A percentile compares a stretch with the other conserved stretches of the same genome.
Conservation (phyloP, 768 basidiomycete species). For the Termitomyces sp. region DNA sequence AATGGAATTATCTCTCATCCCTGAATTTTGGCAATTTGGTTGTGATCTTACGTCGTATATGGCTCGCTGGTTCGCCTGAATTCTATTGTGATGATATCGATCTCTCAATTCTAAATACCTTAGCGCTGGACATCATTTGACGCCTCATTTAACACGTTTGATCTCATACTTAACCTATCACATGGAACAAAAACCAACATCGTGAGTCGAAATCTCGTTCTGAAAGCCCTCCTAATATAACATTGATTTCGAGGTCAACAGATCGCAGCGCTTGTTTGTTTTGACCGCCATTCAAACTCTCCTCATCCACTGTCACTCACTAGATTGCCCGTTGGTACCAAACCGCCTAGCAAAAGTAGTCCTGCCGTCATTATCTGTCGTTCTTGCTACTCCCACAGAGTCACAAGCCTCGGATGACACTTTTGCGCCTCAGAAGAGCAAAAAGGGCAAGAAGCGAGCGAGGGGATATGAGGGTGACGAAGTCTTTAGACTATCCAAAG, state of each 20-base stretch:
- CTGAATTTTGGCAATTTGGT: slow-evolving; percentile 47
- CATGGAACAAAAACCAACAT: slow-evolving; percentile 48
- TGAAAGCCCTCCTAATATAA: not conserved
- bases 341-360: slow-evolving; percentile 53
- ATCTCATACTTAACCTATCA: slow-evolving; percentile 49
- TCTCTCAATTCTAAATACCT: not conserved
- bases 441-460: slow-evolving; percentile 63
- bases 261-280: slow-evolving; percentile 33
- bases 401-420: slow-evolving; percentile 17
- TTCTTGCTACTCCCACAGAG: slow-evolving; percentile 39
- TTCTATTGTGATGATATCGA: not conserved
- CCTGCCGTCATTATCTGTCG: slow-evolving; percentile 39
- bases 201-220: slow-evolving; percentile 31
- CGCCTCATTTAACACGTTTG: slow-evolving; percentile 51
- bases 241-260: slow-evolving; percentile 11
- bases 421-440: slow-evolving; percentile 25
- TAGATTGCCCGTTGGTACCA: slow-evolving; percentile 43
- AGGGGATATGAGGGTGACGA: slow-evolving; percentile 75
- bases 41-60: slow-evolving; percentile 47
- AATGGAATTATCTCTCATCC: slow-evolving; percentile 50
- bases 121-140: slow-evolving; percentile 51
- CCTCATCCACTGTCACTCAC: slow-evolving; percentile 35
- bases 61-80: slow-evolving; percentile 38
- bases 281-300: slow-evolving; percentile 40
- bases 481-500: slow-evolving; percentile 46